phyloP scores from a whole-genome alignment of 352 stramenopile species.

The Thalassiosira gravida region DNA sequence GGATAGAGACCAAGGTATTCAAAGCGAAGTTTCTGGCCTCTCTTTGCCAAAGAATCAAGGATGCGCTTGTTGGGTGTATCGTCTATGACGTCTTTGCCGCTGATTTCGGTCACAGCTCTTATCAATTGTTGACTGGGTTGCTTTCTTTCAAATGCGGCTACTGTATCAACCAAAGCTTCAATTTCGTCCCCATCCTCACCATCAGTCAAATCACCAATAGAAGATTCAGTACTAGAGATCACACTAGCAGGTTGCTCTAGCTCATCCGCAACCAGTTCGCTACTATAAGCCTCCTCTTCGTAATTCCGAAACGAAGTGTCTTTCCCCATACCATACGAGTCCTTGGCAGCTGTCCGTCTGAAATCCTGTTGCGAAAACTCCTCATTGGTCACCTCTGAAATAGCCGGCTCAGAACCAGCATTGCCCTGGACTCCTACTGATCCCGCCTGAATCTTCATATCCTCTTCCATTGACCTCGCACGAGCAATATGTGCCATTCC shows the following conservation, averaged over 20 bases:
- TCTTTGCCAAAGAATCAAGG: constrained; percentile 23
- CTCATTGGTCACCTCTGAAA: constrained; percentile 24
- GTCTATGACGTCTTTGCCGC: constrained; percentile 12
- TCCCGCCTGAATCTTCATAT: constrained; percentile 33
- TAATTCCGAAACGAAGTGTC: constrained; percentile 43
- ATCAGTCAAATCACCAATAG: not conserved
- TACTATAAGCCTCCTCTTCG: constrained; percentile 49
- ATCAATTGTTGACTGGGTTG: constrained; percentile 29
- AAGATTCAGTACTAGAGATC: not conserved
- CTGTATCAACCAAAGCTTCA: not conserved
- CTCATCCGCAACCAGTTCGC: not conserved
- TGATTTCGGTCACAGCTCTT: constrained; percentile 8
- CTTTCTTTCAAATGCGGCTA: constrained; percentile 1
- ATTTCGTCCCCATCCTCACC: not conserved
- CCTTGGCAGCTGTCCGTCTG: constrained; percentile 33
- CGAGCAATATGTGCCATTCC: constrained; percentile 37
- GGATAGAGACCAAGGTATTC: constrained; percentile 32
- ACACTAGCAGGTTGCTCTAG: not conserved
- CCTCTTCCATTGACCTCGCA: constrained; percentile 39
- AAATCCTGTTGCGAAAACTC: constrained; percentile 50
- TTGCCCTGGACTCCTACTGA: constrained; percentile 10
- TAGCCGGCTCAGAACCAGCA: not conserved
- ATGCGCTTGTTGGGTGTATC: constrained; percentile 14
- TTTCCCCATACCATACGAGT: constrained; percentile 37
- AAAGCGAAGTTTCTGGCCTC: constrained; percentile 34